Conservation (phyloP, 73 alveolate genomes). For the Tetrahymena elliotti region DNA sequence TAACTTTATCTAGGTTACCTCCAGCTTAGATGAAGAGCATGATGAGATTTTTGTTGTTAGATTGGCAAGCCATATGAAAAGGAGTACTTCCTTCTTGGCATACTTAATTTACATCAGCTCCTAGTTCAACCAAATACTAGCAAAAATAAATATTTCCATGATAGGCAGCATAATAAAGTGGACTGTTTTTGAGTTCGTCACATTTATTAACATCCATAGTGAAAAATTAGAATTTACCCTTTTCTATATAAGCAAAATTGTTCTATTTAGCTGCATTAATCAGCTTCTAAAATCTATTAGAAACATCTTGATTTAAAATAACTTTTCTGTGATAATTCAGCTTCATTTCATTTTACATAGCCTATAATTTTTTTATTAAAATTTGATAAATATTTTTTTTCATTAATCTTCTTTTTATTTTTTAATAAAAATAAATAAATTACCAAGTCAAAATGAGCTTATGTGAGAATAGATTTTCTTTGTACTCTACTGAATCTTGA, state of each 20-base stretch:
- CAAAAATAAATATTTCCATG: conserved; percentile 36
- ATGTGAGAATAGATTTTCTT: background rate
- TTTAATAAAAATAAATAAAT: too few relatives aligned
- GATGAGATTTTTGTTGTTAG: conserved; percentile 15
- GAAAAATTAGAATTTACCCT: conserved; percentile 11
- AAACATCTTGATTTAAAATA: background rate
- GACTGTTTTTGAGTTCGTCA: conserved; percentile 22
- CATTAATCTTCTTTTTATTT: background rate
- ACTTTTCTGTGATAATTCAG: background rate
- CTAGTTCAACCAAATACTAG: conserved; percentile 12
- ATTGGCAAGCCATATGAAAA: conserved; percentile 30
- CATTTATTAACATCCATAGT: conserved; percentile 6
- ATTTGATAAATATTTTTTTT: too few relatives aligned
- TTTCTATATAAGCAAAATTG: conserved; percentile 3
- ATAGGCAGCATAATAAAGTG: conserved; percentile 36
- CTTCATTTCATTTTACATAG: background rate
- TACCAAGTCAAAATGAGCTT: background rate
- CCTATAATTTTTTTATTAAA: background rate
- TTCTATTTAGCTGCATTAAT: conserved; percentile 34
- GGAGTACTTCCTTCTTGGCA: conserved; percentile 38
- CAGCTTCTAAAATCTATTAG: background rate
- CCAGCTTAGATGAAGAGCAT: conserved; percentile 16
- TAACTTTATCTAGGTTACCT: conserved; percentile 7
- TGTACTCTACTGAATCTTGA: background rate
- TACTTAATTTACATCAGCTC: conserved; percentile 33